phyloP scores from a whole-genome alignment of 768 basidiomycete genomes.

The Rhizopogon sp. region DNA sequence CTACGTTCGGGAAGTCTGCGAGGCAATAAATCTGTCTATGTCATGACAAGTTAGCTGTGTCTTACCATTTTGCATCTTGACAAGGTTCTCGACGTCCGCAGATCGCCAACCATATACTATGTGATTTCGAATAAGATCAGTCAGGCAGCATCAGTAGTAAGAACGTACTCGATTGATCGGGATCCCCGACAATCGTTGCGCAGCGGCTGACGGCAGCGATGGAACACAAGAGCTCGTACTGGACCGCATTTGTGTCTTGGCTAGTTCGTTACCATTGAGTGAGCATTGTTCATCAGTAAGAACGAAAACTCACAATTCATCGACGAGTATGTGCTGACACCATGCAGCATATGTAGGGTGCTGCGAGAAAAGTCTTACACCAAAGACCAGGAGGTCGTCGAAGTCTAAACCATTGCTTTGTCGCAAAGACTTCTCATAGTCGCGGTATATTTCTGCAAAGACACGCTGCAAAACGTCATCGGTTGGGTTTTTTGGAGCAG shows the following conservation, averaged over 20 bases:
- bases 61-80: slow-evolving; percentile 62
- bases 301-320: slow-evolving; percentile 20
- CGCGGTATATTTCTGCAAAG: slow-evolving; percentile 50
- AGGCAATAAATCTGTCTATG: neutral
- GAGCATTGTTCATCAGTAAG: neutral
- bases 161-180: slow-evolving; percentile 80
- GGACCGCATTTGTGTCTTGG: slow-evolving; percentile 78
- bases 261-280: slow-evolving; percentile 21
- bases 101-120: slow-evolving; percentile 84
- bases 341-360: slow-evolving; percentile 47
- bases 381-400: slow-evolving; percentile 77
- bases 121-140: neutral
- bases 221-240: slow-evolving; percentile 73
- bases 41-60: neutral
- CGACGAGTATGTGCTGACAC: slow-evolving; percentile 70
- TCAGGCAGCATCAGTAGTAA: neutral
- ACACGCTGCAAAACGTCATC: slow-evolving; percentile 32
- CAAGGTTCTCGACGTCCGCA: slow-evolving; percentile 71
- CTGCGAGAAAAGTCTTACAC: slow-evolving; percentile 55
- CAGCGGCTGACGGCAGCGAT: slow-evolving; percentile 51
- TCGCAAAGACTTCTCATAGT: slow-evolving; percentile 60
- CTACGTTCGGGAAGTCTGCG: slow-evolving; percentile 58
- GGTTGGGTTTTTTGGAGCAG: neutral
- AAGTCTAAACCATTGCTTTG: slow-evolving; percentile 77
- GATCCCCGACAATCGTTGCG: slow-evolving; percentile 84